phyloP scores from a whole-genome alignment of 1,284 basidiomycete species.

The Grifola frondosa region DNA sequence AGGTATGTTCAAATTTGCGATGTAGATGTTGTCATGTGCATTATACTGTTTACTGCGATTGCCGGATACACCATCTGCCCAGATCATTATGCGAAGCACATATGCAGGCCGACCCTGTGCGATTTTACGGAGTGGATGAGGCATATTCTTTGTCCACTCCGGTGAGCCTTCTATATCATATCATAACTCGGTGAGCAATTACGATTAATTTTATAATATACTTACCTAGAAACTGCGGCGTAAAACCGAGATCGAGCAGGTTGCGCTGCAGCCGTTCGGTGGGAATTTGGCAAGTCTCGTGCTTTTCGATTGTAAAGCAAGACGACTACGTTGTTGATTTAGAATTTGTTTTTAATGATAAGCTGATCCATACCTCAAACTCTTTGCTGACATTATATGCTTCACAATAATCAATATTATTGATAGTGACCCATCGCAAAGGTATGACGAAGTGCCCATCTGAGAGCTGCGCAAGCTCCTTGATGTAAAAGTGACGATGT shows the following conservation, averaged over 20 bases:
- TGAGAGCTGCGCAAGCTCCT: conserved; percentile 28
- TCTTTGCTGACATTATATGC: conserved; percentile 21
- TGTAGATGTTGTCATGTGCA: conserved; percentile 32
- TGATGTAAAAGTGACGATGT: conserved; percentile 22
- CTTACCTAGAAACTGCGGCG: too few relatives aligned
- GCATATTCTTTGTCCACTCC: too few relatives aligned
- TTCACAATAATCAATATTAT: conserved; percentile 38
- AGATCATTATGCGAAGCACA: conserved; percentile 19
- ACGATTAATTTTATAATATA: too few relatives aligned
- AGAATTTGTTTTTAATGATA: too few relatives aligned
- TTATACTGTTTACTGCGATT: conserved; percentile 34
- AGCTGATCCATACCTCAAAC: too few relatives aligned
- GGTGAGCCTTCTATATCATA: too few relatives aligned
- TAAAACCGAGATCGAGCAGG: too few relatives aligned
- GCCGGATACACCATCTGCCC: conserved; percentile 35
- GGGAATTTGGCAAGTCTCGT: too few relatives aligned
- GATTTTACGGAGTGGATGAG: conserved; percentile 10
- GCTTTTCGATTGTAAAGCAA: too few relatives aligned
- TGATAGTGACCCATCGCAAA: conserved; percentile 33
- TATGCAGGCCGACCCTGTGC: conserved; percentile 12
- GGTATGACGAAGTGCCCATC: conserved; percentile 25
- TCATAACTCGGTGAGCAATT: too few relatives aligned
- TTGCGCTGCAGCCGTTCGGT: too few relatives aligned
- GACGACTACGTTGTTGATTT: too few relatives aligned
- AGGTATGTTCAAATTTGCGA: conserved; percentile 27